Conservation (phyloP, 257 asterid genomes). For the Capsicum chinense region DNA sequence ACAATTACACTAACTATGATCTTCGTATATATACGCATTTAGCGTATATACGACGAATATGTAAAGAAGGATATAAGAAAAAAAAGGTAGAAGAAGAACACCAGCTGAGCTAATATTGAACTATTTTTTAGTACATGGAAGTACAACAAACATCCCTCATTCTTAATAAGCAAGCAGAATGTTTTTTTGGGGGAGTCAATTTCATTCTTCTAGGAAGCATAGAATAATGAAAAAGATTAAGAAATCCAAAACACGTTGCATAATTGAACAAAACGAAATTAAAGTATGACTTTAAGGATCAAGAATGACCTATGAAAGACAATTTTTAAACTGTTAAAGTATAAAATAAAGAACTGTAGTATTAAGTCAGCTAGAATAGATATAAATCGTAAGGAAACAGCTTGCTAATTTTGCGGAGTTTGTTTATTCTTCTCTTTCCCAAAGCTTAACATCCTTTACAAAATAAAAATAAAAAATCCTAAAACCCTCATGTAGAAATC, state of each 20-base stretch:
- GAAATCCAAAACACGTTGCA: constrained; percentile 2
- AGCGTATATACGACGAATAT: neutral
- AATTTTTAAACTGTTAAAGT: neutral
- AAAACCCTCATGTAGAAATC: neutral
- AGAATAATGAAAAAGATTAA: constrained; percentile 22
- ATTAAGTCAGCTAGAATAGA: neutral
- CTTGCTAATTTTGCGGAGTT: constrained; percentile 16
- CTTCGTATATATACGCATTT: neutral
- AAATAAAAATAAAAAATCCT: neutral
- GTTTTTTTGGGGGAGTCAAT: constrained; percentile 26
- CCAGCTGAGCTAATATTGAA: neutral
- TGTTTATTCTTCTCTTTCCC: constrained; percentile 12
- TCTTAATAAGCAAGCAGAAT: constrained; percentile 9
- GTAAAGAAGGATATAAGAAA: neutral
- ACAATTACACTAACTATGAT: constrained; percentile 17
- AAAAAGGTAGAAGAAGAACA: neutral
- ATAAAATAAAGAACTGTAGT: neutral
- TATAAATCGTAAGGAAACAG: neutral
- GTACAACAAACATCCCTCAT: neutral
- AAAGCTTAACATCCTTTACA: constrained; percentile 22
- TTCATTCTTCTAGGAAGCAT: constrained; percentile 10
- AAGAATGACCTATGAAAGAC: neutral
- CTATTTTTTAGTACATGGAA: neutral
- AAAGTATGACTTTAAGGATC: neutral
- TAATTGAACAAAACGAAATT: neutral